A percentile compares a stretch with the other conserved stretches of the same genome.
These are phyloP conservation scores for Tilletia indica DNA, from an alignment of 1,284 basidiomycete species.

Conservation along the genomic window DNA sequence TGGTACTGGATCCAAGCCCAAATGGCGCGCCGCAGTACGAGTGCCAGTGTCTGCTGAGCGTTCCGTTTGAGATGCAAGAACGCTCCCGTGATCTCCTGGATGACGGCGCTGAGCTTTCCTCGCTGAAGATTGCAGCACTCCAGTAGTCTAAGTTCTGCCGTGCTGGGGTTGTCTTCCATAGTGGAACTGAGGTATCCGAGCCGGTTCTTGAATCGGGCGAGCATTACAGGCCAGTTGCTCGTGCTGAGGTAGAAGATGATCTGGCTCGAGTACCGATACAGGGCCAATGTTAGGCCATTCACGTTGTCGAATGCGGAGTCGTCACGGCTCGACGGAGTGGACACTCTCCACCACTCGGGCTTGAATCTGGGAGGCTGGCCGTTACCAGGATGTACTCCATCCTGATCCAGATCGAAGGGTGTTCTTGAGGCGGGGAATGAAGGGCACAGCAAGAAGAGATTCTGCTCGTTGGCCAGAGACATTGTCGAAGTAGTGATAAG, in stretches of 20 bases:
- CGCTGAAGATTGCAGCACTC: constrained; percentile 59
- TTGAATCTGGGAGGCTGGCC: constrained; percentile 31
- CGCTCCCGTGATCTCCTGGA: constrained; percentile 73
- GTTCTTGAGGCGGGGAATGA: constrained; percentile 39
- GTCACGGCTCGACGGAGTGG: constrained; percentile 29
- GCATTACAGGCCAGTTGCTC: constrained; percentile 82
- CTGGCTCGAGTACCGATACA: constrained; percentile 63
- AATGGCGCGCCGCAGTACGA: constrained; percentile 73
- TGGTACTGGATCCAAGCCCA: constrained; percentile 90
- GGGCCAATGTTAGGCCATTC: constrained; percentile 36
- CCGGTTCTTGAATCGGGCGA: constrained; percentile 70
- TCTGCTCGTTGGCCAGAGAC: constrained; percentile 36
- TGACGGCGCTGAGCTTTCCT: constrained; percentile 44
- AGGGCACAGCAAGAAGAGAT: constrained; percentile 43
- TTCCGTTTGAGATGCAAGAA: constrained; percentile 79
- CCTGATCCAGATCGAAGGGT: constrained; percentile 33
- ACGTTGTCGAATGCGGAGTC: constrained; percentile 32
- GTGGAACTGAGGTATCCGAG: constrained; percentile 66
- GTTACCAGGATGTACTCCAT: constrained; percentile 6
- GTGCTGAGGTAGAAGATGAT: constrained; percentile 85
- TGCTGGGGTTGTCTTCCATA: constrained; percentile 62
- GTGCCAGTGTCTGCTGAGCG: constrained; percentile 71
- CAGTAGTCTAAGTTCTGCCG: constrained; percentile 70
- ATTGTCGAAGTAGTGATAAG: constrained; percentile 24
- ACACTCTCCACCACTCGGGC: constrained; percentile 31